Evolutionary conservation across 495 filamentous ascomycete genomes (phyloP).

Genomic region (Polyplosphaeria fusca): DNA sequence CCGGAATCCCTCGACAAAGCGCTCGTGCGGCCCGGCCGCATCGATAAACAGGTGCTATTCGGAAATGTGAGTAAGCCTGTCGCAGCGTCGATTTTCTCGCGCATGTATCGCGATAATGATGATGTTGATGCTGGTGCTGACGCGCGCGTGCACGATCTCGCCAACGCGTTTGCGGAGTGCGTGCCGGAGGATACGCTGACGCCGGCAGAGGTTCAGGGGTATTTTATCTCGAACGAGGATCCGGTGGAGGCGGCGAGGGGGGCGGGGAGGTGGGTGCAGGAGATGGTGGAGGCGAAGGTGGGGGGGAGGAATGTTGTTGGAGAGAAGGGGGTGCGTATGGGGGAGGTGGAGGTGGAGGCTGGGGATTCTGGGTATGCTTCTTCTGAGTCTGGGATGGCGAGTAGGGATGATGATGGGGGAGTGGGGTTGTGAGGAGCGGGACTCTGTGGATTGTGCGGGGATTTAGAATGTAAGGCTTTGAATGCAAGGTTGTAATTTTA

Average conservation of each 20-base stretch:
- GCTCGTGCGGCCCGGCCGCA: slow-evolving; percentile 70
- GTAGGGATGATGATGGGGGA: too few species aligned
- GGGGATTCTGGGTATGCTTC: too few species aligned
- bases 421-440: too few species aligned
- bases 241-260: slow-evolving; percentile 57
- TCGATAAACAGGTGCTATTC: slow-evolving; percentile 67
- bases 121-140: slow-evolving; percentile 40
- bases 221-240: slow-evolving; percentile 42
- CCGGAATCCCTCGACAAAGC: slow-evolving; percentile 71
- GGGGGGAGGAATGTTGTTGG: slow-evolving; percentile 30
- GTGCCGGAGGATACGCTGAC: slow-evolving; percentile 58
- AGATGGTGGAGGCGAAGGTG: slow-evolving; percentile 37
- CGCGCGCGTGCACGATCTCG: slow-evolving; percentile 41
- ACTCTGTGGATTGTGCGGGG: too few species aligned
- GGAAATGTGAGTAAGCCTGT: slow-evolving; percentile 48
- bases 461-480: too few species aligned
- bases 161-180: slow-evolving; percentile 49
- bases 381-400: too few species aligned
- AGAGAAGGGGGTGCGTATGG: background rate
- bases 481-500: too few species aligned
- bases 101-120: slow-evolving; percentile 51
- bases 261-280: slow-evolving; percentile 54
- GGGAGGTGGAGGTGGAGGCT: background rate
- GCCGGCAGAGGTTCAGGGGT: slow-evolving; percentile 67
- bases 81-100: slow-evolving; percentile 50